These are phyloP conservation scores for Globisporangium iwayamae DNA, from an alignment of 352 stramenopile genomes.

Conservation along the genomic window DNA sequence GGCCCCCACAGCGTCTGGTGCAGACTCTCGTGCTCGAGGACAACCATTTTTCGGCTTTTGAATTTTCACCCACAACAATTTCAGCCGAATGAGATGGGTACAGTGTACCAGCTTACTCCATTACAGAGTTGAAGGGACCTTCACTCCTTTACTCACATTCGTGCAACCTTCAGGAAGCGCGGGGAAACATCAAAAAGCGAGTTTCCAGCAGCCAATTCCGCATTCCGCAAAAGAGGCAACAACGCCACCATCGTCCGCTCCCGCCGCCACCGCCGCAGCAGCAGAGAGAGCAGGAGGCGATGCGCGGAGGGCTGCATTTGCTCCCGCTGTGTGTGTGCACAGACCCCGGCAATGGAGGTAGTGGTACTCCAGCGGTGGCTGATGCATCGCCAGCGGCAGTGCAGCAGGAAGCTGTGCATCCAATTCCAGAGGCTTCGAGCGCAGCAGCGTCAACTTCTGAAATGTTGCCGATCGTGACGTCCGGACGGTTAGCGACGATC, in stretches of 20 bases:
- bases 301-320: constrained; percentile 54
- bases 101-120: constrained; percentile 1
- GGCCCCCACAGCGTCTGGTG: constrained; percentile 59
- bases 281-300: constrained; percentile 18
- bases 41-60: constrained; percentile 40
- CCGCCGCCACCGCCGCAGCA: neutral
- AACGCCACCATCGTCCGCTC: neutral
- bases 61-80: neutral
- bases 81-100: neutral
- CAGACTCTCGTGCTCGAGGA: constrained; percentile 57
- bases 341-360: constrained; percentile 9
- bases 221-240: constrained; percentile 11
- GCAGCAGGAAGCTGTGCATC: constrained; percentile 14
- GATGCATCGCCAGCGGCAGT: constrained; percentile 20
- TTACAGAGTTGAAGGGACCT: constrained; percentile 11
- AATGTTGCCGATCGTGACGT: neutral
- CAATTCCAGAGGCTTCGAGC: constrained; percentile 3
- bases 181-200: constrained; percentile 9
- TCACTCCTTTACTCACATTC: constrained; percentile 15
- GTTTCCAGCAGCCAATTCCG: constrained; percentile 4
- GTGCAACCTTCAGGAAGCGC: constrained; percentile 22
- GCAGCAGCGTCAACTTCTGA: constrained; percentile 3
- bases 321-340: constrained; percentile 48
- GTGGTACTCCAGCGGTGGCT: constrained; percentile 9
- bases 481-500: constrained; percentile 36